These are phyloP conservation scores for Pittosporum tobira DNA, from an alignment of 129 eudicot genomes.

Conservation along the genomic window DNA sequence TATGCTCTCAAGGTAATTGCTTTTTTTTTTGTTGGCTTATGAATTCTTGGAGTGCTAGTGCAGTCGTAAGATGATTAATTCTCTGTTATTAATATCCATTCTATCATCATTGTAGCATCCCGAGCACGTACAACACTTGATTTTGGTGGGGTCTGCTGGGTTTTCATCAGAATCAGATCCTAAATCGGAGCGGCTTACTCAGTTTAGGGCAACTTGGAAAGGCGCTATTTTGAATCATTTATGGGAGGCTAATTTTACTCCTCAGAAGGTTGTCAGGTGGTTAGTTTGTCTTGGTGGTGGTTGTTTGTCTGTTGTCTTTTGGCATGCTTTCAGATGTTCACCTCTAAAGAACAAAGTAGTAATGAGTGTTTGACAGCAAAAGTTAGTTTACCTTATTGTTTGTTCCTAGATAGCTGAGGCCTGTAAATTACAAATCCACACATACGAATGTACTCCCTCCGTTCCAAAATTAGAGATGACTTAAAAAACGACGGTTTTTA, in stretches of 20 bases:
- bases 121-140: slow-evolving; percentile 82
- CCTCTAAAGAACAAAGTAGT: no score
- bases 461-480: no score
- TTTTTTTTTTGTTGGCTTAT: slow-evolving; percentile 8
- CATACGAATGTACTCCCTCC: no score
- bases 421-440: no score
- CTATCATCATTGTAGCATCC: slow-evolving; percentile 57
- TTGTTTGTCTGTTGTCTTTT: background rate
- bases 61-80: background rate
- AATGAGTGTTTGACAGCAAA: background rate
- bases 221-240: slow-evolving; percentile 79
- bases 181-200: slow-evolving; percentile 55
- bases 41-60: slow-evolving; percentile 1
- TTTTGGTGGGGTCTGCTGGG: slow-evolving; percentile 94
- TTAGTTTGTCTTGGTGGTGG: background rate
- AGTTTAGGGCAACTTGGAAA: slow-evolving; percentile 82
- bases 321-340: slow-evolving; percentile 1
- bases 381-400: no score
- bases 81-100: slow-evolving; percentile 4
- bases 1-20: slow-evolving; percentile 72
- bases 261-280: slow-evolving; percentile 75
- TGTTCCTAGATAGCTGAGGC: no score
- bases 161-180: slow-evolving; percentile 62
- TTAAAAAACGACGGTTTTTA: no score
- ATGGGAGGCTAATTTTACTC: slow-evolving; percentile 98